Evolutionary conservation across 345 rosid species (phyloP).

Genomic region (Carallia pectinifolia): DNA sequence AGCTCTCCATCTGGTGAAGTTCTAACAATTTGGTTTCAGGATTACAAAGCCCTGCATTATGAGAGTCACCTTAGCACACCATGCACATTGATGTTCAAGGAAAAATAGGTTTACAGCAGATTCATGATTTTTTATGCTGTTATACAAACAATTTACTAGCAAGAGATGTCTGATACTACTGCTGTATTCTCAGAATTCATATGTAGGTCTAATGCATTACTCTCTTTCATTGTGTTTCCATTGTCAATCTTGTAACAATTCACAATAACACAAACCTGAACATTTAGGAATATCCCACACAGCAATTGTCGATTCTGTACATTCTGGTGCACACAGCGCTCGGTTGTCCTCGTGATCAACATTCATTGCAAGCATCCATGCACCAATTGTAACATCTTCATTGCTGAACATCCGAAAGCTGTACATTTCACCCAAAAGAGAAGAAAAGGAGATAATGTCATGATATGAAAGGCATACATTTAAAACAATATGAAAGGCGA

Average conservation of each 20-base stretch:
- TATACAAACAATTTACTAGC: too few species aligned
- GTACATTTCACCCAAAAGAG: constrained; percentile 7
- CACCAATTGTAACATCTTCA: constrained; percentile 92
- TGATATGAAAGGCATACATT: too few species aligned
- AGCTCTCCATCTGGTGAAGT: constrained; percentile 72
- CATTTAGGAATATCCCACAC: constrained; percentile 96
- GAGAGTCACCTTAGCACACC: not conserved
- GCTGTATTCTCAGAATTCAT: too few species aligned
- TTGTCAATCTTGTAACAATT: not conserved
- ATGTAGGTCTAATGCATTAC: too few species aligned
- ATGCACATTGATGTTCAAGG: too few species aligned
- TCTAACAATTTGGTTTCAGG: constrained; percentile 74
- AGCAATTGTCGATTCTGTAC: constrained; percentile 67
- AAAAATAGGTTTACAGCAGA: not conserved
- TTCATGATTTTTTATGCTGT: too few species aligned
- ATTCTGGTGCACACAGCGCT: constrained; percentile 64
- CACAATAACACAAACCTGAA: constrained; percentile 60
- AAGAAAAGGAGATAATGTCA: not conserved
- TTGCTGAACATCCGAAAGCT: constrained; percentile 98
- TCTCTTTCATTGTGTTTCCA: not conserved
- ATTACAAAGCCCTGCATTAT: constrained; percentile 62
- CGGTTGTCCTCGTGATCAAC: constrained; percentile 77
- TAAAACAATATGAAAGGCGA: not conserved
- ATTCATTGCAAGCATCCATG: constrained; percentile 99
- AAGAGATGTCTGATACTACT: too few species aligned